phyloP scores from a whole-genome alignment of 176 grass and related monocot genomes.

The Oryza brachyantha region DNA sequence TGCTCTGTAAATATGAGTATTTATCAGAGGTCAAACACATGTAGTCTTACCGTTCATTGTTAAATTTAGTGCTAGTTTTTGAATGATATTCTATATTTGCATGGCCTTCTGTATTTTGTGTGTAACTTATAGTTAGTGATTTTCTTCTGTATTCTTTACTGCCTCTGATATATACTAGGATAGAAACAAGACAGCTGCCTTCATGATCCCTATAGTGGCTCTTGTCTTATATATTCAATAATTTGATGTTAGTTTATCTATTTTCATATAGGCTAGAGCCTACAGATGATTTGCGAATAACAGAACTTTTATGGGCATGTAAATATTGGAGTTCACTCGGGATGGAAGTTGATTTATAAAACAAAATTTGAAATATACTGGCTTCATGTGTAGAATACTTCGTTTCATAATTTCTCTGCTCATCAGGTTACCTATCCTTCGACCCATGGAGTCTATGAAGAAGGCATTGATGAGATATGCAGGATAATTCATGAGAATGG shows the following conservation, averaged over 20 bases:
- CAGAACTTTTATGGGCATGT: neutral
- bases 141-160: neutral
- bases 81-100: neutral
- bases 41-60: slow-evolving; percentile 8
- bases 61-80: slow-evolving; percentile 9
- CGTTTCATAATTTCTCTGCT: slow-evolving; percentile 27
- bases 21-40: slow-evolving; percentile 1
- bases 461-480: slow-evolving; percentile 98
- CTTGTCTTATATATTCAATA: neutral
- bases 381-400: neutral
- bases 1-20: neutral
- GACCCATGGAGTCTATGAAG: slow-evolving; percentile 99
- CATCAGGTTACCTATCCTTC: slow-evolving; percentile 97
- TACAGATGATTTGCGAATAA: slow-evolving; percentile 12
- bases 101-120: neutral
- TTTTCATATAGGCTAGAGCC: neutral
- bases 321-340: slow-evolving; percentile 11
- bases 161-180: neutral
- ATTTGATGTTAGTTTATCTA: neutral
- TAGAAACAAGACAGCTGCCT: neutral
- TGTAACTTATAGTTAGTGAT: neutral
- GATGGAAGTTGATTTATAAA: neutral
- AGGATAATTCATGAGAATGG: slow-evolving; percentile 96
- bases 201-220: neutral
- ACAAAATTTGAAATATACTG: neutral